A percentile compares a stretch with the other conserved stretches of the same genome.
phyloP scores from a whole-genome alignment of 352 stramenopile genomes.

The Phytopythium mirpurense region DNA sequence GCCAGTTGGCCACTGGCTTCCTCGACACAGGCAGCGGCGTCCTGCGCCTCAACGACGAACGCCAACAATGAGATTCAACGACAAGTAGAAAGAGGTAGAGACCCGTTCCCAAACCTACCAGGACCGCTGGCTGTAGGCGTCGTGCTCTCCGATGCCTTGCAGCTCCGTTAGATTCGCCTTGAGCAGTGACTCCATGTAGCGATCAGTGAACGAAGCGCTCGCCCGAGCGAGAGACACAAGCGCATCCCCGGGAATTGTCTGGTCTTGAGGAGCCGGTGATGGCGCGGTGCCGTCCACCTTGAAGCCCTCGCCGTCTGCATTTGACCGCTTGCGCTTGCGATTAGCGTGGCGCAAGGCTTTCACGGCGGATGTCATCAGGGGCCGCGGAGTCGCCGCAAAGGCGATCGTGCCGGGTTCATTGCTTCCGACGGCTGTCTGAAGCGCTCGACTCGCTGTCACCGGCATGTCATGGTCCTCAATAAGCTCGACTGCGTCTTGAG shows the following conservation, averaged over 20 bases:
- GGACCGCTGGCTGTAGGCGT: constrained; percentile 30
- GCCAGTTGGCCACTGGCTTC: constrained; percentile 66
- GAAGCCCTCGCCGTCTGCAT: neutral
- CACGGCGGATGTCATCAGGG: constrained; percentile 31
- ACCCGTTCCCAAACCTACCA: constrained; percentile 20
- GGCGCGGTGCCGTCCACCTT: constrained; percentile 3
- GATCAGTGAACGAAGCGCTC: constrained; percentile 31
- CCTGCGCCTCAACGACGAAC: constrained; percentile 15
- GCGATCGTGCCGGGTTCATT: constrained; percentile 12
- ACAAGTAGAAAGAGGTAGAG: neutral
- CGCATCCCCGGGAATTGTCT: constrained; percentile 7
- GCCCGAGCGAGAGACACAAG: constrained; percentile 27
- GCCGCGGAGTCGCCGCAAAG: constrained; percentile 34
- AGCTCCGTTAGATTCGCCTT: constrained; percentile 36
- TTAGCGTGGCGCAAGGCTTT: constrained; percentile 13
- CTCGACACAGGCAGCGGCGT: constrained; percentile 46
- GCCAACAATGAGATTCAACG: neutral
- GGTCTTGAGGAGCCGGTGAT: neutral
- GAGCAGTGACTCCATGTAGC: constrained; percentile 40
- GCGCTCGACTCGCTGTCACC: neutral
- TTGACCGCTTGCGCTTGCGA: constrained; percentile 37
- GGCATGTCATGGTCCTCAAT: constrained; percentile 41
- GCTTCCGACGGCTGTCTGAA: neutral
- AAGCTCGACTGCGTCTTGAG: constrained; percentile 39
- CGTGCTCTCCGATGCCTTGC: constrained; percentile 25